A percentile compares a stretch with the other conserved stretches of the same genome.
Conservation (phyloP, 2,329 filamentous ascomycete species). For the Chaetomiaceae sp. region DNA sequence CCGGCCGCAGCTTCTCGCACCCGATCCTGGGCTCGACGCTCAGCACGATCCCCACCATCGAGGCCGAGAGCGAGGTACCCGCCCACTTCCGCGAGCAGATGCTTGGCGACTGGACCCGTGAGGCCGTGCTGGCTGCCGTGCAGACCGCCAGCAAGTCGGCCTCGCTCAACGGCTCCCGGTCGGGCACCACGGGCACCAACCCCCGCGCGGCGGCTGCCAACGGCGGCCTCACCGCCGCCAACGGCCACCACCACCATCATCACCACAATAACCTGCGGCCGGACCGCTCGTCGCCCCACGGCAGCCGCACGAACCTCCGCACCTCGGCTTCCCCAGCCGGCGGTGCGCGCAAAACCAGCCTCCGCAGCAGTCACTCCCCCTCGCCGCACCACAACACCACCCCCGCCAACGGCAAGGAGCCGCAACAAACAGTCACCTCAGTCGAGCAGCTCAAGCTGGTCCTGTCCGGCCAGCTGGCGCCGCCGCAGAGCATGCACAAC, state of each 20-base stretch:
- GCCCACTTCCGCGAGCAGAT: constrained; percentile 65
- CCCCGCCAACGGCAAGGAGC: constrained; percentile 28
- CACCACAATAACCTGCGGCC: constrained; percentile 30
- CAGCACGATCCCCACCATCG: constrained; percentile 33
- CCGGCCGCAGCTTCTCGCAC: constrained; percentile 56
- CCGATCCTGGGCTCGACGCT: constrained; percentile 51
- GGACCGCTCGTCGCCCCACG: constrained; percentile 38
- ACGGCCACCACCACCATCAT: too few relatives aligned
- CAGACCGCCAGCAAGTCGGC: constrained; percentile 64
- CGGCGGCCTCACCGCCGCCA: constrained; percentile 33
- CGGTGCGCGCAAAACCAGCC: constrained; percentile 45
- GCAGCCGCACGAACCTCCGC: constrained; percentile 45
- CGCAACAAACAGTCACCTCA: constrained; percentile 50
- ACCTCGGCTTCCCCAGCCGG: constrained; percentile 39
- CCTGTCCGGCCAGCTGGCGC: constrained; percentile 44
- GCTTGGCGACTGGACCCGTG: constrained; percentile 72
- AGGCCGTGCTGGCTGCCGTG: constrained; percentile 61
- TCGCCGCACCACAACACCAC: constrained; percentile 32
- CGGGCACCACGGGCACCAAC: constrained; percentile 50
- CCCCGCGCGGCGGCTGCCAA: too few relatives aligned
- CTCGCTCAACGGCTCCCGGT: constrained; percentile 70
- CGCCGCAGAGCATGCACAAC: constrained; percentile 34
- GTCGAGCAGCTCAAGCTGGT: constrained; percentile 60
- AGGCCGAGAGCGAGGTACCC: constrained; percentile 54
- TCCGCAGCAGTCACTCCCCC: constrained; percentile 46